phyloP scores from a whole-genome alignment of 2,329 filamentous ascomycete species.

The Aspergillaceae sp. region DNA sequence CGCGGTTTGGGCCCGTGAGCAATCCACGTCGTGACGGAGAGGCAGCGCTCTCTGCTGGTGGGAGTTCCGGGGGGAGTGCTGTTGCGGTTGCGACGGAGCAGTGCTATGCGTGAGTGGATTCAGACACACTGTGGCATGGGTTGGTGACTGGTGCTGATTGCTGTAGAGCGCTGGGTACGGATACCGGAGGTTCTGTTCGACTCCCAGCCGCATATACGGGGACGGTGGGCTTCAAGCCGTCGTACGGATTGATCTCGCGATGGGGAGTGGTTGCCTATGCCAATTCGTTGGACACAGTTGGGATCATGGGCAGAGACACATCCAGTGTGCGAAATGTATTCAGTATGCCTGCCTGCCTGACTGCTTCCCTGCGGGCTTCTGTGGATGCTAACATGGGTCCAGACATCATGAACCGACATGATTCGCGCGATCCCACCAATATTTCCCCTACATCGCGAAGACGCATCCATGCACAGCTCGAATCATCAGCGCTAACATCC shows the following conservation, averaged over 20 bases:
- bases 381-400: neutral
- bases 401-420: slow-evolving; percentile 51
- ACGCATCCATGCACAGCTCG: slow-evolving; percentile 40
- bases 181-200: slow-evolving; percentile 83
- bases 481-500: slow-evolving; percentile 12
- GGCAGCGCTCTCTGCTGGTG: slow-evolving; percentile 59
- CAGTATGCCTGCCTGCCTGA: slow-evolving; percentile 28
- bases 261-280: slow-evolving; percentile 86
- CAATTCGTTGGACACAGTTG: slow-evolving; percentile 86
- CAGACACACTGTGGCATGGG: neutral
- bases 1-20: slow-evolving; percentile 57
- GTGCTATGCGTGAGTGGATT: slow-evolving; percentile 46
- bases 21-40: slow-evolving; percentile 38
- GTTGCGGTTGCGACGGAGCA: slow-evolving; percentile 64
- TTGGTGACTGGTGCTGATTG: slow-evolving; percentile 2
- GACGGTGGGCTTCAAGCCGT: slow-evolving; percentile 79
- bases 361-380: no score
- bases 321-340: slow-evolving; percentile 46
- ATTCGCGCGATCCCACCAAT: slow-evolving; percentile 67
- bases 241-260: slow-evolving; percentile 77
- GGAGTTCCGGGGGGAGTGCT: slow-evolving; percentile 90
- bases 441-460: slow-evolving; percentile 50
- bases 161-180: slow-evolving; percentile 68
- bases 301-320: slow-evolving; percentile 56
- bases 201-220: slow-evolving; percentile 82